Evolutionary conservation across 2,329 filamentous ascomycete genomes (phyloP), one percentile per base, ranked within the genome.

Genomic region (Neurospora sp.): DNA sequence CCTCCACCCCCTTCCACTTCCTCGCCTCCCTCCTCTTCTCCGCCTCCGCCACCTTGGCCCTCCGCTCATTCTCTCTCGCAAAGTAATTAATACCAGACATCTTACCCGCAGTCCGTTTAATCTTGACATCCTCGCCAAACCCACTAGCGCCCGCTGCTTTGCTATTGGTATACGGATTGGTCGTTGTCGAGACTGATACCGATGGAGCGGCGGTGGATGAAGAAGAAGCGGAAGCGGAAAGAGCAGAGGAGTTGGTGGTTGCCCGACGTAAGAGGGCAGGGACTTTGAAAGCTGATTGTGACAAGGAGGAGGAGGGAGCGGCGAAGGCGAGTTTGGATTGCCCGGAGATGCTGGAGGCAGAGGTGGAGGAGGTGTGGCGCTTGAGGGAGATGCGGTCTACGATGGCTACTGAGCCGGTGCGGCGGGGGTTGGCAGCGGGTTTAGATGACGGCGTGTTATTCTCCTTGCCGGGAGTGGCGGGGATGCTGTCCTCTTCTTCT

Each of bases 301-400:
- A 57, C 4, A n/a, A 33, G 43, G 76, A 76, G 38, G 77, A 75
- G 68, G 76, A 70, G 38, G 79, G 73, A 68, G 78, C 73, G 52
- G 79, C 76, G 33, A 75, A 76, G 52, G 74, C 74, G 23, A 75
- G 70, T 38, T 72, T 73, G 33, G 74, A 72, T 62, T 62, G 23
- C 6, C 4, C 10, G 10, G 52, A 33, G 1, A 72, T 69, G 6
- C 76, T 75, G 2, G 78, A 77, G 19, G 74, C 70, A 2, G 80
- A 77, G 41, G 77, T 68, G 52, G 74, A 79, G 15, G 80, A 84
- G 19, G 80, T 80, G 52, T 70, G 80, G 80, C 65, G 88, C 77
- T 91, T 91, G 41, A 93, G 83, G 23, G 84, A 86, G 72, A 95
- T 89, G 69, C 92, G 90, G 79, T 96, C 91, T 67, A 95, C 87